Conservation (phyloP, 352 stramenopile genomes). For the Aphanomyces stellatus region DNA sequence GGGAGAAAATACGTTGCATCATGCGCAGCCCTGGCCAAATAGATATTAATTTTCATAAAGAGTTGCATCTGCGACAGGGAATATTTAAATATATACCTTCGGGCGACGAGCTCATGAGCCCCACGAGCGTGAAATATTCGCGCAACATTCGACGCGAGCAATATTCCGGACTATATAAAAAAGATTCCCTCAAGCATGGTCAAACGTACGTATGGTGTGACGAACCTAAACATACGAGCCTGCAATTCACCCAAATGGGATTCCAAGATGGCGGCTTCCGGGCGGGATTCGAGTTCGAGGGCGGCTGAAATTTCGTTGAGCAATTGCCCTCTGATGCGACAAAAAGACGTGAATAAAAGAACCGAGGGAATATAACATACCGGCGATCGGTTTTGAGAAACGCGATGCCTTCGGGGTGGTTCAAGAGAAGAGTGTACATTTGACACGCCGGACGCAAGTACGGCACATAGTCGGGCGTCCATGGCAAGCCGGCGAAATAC, state of each 20-base stretch:
- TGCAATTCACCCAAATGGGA: conserved; percentile 84
- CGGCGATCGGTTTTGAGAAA: conserved; percentile 84
- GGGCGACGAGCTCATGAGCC: conserved; percentile 83
- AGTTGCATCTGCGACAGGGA: too few relatives aligned
- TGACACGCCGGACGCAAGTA: conserved; percentile 81
- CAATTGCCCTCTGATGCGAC: conserved; percentile 42
- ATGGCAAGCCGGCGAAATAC: conserved; percentile 82
- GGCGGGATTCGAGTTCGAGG: conserved; percentile 71
- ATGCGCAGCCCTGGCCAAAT: conserved; percentile 50
- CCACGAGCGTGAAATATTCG: conserved; percentile 83
- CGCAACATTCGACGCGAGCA: conserved; percentile 80
- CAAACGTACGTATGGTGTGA: too few relatives aligned
- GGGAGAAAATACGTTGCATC: conserved; percentile 86
- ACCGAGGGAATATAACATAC: neutral
- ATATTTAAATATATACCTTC: conserved; percentile 29
- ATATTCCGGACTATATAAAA: conserved; percentile 40
- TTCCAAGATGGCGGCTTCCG: conserved; percentile 81
- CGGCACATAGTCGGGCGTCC: conserved; percentile 84
- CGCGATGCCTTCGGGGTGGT: conserved; percentile 75
- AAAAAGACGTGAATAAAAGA: too few relatives aligned
- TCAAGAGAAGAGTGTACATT: conserved; percentile 84
- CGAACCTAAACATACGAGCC: conserved; percentile 69
- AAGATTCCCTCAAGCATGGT: neutral
- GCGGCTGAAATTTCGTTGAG: conserved; percentile 80
- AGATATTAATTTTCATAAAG: neutral